Base-by-base conservation (phyloP, 2,329 filamentous ascomycete species). In the Penicillium sumatraense region DNA sequence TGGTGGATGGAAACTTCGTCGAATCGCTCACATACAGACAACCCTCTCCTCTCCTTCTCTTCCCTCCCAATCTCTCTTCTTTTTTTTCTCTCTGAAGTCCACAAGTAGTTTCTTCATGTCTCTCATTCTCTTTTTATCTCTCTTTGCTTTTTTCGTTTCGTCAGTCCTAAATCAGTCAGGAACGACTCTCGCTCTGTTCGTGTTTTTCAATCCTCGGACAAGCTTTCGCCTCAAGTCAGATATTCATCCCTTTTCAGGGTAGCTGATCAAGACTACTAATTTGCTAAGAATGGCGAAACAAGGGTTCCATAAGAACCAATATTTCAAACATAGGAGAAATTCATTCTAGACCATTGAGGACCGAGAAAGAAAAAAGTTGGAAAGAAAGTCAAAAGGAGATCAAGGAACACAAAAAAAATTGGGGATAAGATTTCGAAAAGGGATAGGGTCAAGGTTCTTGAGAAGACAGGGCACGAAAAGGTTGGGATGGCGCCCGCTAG, bases 281-380 rank as follows among this genome's bases (percentile, higher is more conserved):
- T 21, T 20, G 23, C 49, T 46, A n/a, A n/a, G 35, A 49, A n/a
- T 11, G 33, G 47, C 26, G 3, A 20, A 40, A 40, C 16, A 40
- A 13, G 8, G 20, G 9, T 21, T 14, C 36, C 20, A n/a, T 35
- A n/a, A n/a, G n/a, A n/a, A n/a, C n/a, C n/a, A n/a, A 50, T 26
- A 26, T 29, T 60, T 61, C 54, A 35, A 53, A 61, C 56, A 60
- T 69, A 72, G 68, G 66, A 65, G 67, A 66, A 64, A 66, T 31
- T n/a, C 59, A 56, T 50, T 64, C 57, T 64, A 38, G 56, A 57
- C 50, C 56, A 51, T 33, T 38, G 64, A 65, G 64, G 62, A 64
- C 57, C 59, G 55, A 59, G 27, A 49, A 40, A 21, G 40, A 47
- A 27, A 57, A 45, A 35, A 31, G n/a, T n/a, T n/a, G n/a, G n/a